Evolutionary conservation across 2,329 filamentous ascomycete species (phyloP).

Genomic region (Penicillium oxalicum): DNA sequence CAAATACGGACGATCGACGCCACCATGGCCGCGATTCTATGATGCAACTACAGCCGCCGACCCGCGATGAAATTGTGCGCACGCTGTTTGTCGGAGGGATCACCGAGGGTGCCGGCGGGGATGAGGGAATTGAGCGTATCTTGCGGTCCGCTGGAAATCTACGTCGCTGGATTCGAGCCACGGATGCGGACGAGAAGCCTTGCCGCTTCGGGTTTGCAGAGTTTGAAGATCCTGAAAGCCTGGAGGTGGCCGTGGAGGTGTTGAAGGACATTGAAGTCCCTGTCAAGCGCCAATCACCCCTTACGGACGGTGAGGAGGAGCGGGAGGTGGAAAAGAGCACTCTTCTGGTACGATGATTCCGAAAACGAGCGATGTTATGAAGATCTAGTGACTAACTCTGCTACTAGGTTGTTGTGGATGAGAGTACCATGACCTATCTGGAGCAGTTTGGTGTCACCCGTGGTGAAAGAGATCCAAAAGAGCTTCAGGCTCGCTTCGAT

Average conservation of each 20-base stretch:
- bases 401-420: conserved; percentile 63
- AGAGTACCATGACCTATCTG: conserved; percentile 76
- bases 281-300: conserved; percentile 61
- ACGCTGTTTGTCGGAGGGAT: conserved; percentile 89
- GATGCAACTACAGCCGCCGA: conserved; percentile 72
- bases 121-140: conserved; percentile 72
- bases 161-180: conserved; percentile 76
- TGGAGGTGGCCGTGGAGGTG: conserved; percentile 78
- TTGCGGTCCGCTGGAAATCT: conserved; percentile 71
- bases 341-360: conserved; percentile 51
- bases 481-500: conserved; percentile 62
- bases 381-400: conserved; percentile 13
- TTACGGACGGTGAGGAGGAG: conserved; percentile 40
- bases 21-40: conserved; percentile 62
- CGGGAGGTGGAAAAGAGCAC: conserved; percentile 60
- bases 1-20: conserved; percentile 60
- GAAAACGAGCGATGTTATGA: too few species aligned
- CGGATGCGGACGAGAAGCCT: conserved; percentile 71
- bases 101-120: conserved; percentile 68
- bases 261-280: conserved; percentile 78
- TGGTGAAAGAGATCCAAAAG: conserved; percentile 56
- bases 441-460: conserved; percentile 68
- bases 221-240: conserved; percentile 83
- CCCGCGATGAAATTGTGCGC: conserved; percentile 80
- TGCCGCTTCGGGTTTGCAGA: conserved; percentile 92